A percentile compares a stretch with the other conserved stretches of the same genome.
phyloP scores from a whole-genome alignment of 1,284 basidiomycete genomes.

The Gomphus bonarii region DNA sequence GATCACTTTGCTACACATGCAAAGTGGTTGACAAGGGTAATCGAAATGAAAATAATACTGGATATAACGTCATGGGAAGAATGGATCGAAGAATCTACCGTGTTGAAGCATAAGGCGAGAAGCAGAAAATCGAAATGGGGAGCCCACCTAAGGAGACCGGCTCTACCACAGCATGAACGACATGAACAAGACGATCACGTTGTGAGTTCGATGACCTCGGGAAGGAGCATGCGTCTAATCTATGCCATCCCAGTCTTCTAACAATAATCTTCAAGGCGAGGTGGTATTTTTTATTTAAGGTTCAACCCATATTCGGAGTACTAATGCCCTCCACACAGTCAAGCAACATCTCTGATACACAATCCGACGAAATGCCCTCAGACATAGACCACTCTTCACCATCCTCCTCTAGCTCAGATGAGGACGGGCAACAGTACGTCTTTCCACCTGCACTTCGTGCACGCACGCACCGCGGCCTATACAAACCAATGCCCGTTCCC shows the following conservation, averaged over 20 bases:
- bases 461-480: not conserved
- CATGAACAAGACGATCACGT: not conserved
- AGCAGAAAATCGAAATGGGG: not conserved
- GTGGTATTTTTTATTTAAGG: not conserved
- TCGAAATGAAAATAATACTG: not conserved
- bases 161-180: not conserved
- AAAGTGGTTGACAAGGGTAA: not conserved
- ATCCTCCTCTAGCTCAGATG: slow-evolving; percentile 2
- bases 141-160: not conserved
- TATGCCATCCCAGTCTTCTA: not conserved
- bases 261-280: not conserved
- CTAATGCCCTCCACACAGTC: not conserved
- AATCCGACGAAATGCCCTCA: not conserved
- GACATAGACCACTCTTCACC: not conserved
- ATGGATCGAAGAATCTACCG: not conserved
- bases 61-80: slow-evolving; percentile 1
- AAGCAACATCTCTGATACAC: not conserved
- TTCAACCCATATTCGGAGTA: too few relatives aligned
- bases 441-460: not conserved
- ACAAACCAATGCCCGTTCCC: slow-evolving; percentile 2
- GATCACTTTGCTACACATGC: slow-evolving; percentile 7
- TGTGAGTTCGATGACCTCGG: not conserved
- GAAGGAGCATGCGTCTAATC: not conserved
- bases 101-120: not conserved
- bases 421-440: not conserved